Base-by-base conservation (phyloP, 1,284 basidiomycete species). In the Melampsora larici-populina region DNA sequence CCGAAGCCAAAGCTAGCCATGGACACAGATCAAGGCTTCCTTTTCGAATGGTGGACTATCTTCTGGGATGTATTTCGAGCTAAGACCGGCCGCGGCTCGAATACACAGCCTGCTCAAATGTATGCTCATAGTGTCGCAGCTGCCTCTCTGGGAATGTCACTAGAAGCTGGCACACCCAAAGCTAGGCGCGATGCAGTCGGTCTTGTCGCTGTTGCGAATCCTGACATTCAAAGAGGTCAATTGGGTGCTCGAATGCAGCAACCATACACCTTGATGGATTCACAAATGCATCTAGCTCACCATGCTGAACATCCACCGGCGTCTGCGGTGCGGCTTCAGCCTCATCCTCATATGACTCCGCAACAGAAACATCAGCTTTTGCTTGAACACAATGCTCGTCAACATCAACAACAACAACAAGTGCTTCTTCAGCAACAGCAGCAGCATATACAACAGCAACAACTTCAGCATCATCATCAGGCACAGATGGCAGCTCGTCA, bases 1-100 rank as follows among this genome's bases (percentile, higher is more conserved):
- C 75, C 75, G 29, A 77, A 77, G 43, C 75, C 67, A 46, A 77
- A 77, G 48, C 58, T 77, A 17, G 75, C 75, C 60, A 77, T 77
- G 75, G 75, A 77, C 67, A 77, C 75, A 26, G 67, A 77, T 48
- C 75, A 77, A 63, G 75, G 75, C 17, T 77, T 77, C 46, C 55
- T 77, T 31, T 77, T 70, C 63, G 75, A 77, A 36, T 77, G 75
- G 75, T 77, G 75, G 75, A 62, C 75, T 43, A 77, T 77, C 46
- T 77, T 77, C 24, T 77, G 75, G 75, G 75, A 77, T 36, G 75
- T 77, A 21, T 77, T 77, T 33, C 75, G 55, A 62, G 75, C 75
- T 24, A 77, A 77, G 58, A 77, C 75, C n/a, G 75, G 75, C 7
- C 66, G 75, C 49, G 73, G 49, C 24, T 40, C 55, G 9, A 63